Evolutionary conservation across 345 rosid genomes (phyloP).

Genomic region (Draba incana): DNA sequence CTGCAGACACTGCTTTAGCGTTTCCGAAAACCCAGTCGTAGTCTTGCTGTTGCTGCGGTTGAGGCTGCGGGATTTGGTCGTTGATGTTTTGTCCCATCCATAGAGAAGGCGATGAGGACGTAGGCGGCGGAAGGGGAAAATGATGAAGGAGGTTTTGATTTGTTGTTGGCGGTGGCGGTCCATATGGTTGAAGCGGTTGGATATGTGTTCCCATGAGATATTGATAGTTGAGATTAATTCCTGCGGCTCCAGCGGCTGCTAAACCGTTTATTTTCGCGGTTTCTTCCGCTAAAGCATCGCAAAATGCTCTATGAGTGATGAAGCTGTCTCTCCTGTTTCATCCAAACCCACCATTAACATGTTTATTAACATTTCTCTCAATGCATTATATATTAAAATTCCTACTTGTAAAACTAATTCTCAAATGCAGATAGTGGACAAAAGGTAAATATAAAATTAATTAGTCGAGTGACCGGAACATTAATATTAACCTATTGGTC

Average conservation of each 20-base stretch:
- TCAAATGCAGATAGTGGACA: not conserved
- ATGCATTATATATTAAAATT: not conserved
- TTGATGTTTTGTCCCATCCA: conserved; percentile 44
- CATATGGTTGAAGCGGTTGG: conserved; percentile 57
- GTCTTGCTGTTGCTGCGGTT: conserved; percentile 40
- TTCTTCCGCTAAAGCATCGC: conserved; percentile 97
- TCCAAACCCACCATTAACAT: conserved; percentile 14
- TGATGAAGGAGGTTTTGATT: conserved; percentile 32
- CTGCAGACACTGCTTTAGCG: conserved; percentile 21
- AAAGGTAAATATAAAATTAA: no score
- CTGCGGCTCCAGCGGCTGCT: conserved; percentile 27
- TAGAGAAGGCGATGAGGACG: conserved; percentile 36
- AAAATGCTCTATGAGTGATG: conserved; percentile 94
- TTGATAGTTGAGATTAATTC: conserved; percentile 52
- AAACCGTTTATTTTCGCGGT: conserved; percentile 71
- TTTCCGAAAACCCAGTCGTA: conserved; percentile 59
- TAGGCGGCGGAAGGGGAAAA: conserved; percentile 17
- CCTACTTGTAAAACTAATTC: conserved; percentile 5
- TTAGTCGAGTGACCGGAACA: no score
- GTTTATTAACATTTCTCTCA: not conserved
- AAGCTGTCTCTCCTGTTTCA: conserved; percentile 87
- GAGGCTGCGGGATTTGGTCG: conserved; percentile 2
- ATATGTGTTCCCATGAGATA: conserved; percentile 55
- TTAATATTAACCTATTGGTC: no score
- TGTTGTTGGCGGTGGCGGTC: conserved; percentile 16